phyloP scores from a whole-genome alignment of 2,329 filamentous ascomycete genomes.

The Stagonosporopsis chrysanthemi region DNA sequence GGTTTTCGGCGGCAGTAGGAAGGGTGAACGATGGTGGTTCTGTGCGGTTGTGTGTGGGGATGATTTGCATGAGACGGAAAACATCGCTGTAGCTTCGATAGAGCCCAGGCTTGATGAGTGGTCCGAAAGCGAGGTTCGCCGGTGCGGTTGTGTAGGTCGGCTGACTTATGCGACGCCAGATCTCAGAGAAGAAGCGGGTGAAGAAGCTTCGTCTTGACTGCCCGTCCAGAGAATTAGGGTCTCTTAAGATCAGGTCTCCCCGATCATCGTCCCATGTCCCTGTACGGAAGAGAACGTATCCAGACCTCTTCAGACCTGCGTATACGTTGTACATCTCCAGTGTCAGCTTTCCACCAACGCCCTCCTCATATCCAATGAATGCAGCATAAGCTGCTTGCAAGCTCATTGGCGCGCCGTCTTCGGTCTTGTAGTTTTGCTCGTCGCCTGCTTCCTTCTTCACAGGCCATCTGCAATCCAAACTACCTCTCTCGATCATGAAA shows the following conservation, averaged over 20 bases:
- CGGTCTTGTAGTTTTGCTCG: conserved; percentile 50
- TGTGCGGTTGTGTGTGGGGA: conserved; percentile 72
- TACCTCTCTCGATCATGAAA: conserved; percentile 87
- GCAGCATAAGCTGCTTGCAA: conserved; percentile 89
- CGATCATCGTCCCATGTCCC: conserved; percentile 53
- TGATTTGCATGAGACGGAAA: conserved; percentile 77
- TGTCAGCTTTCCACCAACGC: conserved; percentile 58
- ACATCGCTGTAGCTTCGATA: conserved; percentile 69
- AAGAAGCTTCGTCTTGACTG: conserved; percentile 29
- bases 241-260: conserved; percentile 24
- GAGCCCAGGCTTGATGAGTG: conserved; percentile 61
- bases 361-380: conserved; percentile 74
- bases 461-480: conserved; percentile 87
- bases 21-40: conserved; percentile 45
- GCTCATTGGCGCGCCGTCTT: conserved; percentile 79
- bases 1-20: conserved; percentile 51
- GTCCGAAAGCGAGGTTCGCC: conserved; percentile 50
- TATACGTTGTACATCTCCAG: conserved; percentile 90
- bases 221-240: conserved; percentile 10
- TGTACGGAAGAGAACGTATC: conserved; percentile 83
- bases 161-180: conserved; percentile 43
- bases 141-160: conserved; percentile 27
- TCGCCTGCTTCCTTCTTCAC: conserved; percentile 43
- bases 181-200: conserved; percentile 46
- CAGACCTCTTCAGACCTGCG: conserved; percentile 79